Evolutionary conservation across 2,329 filamentous ascomycete species (phyloP), one percentile per base, ranked within the genome.

Genomic region (Colletotrichum cuscutae): DNA sequence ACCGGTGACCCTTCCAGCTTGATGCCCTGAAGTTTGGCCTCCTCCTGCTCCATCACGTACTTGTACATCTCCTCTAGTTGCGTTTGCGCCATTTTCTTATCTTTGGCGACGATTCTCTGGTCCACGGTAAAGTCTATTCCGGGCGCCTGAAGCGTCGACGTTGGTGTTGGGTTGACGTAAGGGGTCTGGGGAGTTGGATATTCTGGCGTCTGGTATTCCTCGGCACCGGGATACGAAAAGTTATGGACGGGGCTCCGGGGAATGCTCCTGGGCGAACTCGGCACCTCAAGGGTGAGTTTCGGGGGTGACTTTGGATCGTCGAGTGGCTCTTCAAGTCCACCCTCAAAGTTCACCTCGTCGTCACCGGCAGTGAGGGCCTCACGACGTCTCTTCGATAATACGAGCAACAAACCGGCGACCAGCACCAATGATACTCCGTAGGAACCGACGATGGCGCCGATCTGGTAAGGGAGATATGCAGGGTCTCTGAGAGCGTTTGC

Each of bases 21-120:
- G 54, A 89, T 79, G 37, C 90, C 90, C 60, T 86, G 86, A 75
- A 87, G 85, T 80, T 91, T 92, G 64, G 90, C 90, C 71, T 89
- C 90, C 78, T 98, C 95, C 77, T 97, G 94, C 81, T 95, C 94
- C 91, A 98, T 93, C 75, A 98, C 95, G 76, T 95, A 93, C 74
- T 92, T 95, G 83, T 98, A 98, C 81, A 98, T 91, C 77, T 94
- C 91, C 81, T 98, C 95, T 82, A 98, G 91, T 81, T 98, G 94
- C 76, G 92, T 88, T 81, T 97, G 92, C 75, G 94, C 91, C 85
- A 92, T 92, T 78, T 89, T 87, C 80, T 89, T 90, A 82, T 98
- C 94, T 73, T 90, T 89, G 72, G 92, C 89, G 28, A 98, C 89
- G 19, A 98, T 89, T 72, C 88, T 88, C 72, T 93, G 91, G 81